phyloP scores from a whole-genome alignment of 352 stramenopile species.

The Thalassiosira livingstoniorum region DNA sequence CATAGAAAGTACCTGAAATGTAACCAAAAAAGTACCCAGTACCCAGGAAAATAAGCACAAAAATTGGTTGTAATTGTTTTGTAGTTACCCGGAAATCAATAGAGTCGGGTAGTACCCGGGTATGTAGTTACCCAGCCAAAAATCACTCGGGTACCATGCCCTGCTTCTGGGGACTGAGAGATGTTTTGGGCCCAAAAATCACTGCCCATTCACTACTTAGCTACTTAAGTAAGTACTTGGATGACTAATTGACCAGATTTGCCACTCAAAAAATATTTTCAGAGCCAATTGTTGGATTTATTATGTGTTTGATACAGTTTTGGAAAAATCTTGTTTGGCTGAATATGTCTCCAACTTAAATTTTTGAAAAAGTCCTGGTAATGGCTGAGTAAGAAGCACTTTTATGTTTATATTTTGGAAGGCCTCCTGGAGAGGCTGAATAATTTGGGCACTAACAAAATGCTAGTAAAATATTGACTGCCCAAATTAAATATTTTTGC shows the following conservation, averaged over 20 bases:
- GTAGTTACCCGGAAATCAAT: no score
- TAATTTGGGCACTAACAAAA: not conserved
- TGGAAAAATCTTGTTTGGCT: not conserved
- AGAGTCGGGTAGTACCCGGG: no score
- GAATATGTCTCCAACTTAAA: not conserved
- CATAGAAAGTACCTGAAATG: no score
- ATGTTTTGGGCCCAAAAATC: no score
- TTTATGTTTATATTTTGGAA: not conserved
- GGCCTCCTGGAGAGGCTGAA: not conserved
- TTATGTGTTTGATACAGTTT: not conserved
- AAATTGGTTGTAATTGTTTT: no score
- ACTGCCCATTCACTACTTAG: no score
- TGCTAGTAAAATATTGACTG: not conserved
- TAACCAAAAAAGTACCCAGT: no score
- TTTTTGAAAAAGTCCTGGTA: not conserved
- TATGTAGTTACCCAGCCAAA: no score
- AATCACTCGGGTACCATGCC: no score
- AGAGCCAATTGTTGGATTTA: not conserved
- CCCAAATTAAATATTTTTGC: not conserved
- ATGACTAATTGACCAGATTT: not conserved
- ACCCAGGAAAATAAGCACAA: no score
- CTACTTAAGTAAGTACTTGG: no score
- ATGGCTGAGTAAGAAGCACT: not conserved
- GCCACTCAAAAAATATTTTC: not conserved
- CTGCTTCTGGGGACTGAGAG: no score